phyloP scores from a whole-genome alignment of 257 asterid species.

The Plantago major region DNA sequence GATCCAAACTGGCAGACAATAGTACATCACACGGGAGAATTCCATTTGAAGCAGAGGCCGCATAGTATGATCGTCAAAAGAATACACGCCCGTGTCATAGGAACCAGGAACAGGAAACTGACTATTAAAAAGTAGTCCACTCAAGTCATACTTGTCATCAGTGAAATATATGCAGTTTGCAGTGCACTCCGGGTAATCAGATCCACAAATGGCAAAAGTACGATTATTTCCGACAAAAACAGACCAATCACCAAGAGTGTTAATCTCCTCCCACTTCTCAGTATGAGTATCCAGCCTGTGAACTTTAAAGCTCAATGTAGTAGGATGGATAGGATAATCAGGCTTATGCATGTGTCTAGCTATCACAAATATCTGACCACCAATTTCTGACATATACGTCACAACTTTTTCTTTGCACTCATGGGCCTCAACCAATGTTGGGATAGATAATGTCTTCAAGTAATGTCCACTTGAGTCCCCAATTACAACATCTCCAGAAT shows the following conservation, averaged over 20 bases:
- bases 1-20: constrained; percentile 27
- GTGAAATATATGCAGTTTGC: constrained; percentile 30
- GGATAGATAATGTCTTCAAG: constrained; percentile 18
- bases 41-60: constrained; percentile 16
- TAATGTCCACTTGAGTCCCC: constrained; percentile 15
- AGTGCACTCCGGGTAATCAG: constrained; percentile 23
- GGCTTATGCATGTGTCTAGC: constrained; percentile 17
- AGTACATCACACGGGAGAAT: constrained; percentile 2
- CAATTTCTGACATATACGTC: constrained; percentile 23
- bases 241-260: constrained; percentile 27
- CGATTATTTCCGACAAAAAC: constrained; percentile 21
- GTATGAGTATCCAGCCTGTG: constrained; percentile 13
- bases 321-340: background rate
- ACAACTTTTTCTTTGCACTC: constrained; percentile 11
- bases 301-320: constrained; percentile 19
- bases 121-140: no score
- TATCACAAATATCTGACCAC: constrained; percentile 17
- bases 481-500: constrained; percentile 18
- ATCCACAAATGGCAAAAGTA: constrained; percentile 20
- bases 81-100: constrained; percentile 25
- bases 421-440: constrained; percentile 6
- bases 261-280: constrained; percentile 23
- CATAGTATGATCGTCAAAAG: constrained; percentile 12
- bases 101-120: background rate
- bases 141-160: constrained; percentile 18